These are phyloP conservation scores for Ceratobasidium sp. DNA, from an alignment of 1,284 basidiomycete species.

Conservation along the genomic window DNA sequence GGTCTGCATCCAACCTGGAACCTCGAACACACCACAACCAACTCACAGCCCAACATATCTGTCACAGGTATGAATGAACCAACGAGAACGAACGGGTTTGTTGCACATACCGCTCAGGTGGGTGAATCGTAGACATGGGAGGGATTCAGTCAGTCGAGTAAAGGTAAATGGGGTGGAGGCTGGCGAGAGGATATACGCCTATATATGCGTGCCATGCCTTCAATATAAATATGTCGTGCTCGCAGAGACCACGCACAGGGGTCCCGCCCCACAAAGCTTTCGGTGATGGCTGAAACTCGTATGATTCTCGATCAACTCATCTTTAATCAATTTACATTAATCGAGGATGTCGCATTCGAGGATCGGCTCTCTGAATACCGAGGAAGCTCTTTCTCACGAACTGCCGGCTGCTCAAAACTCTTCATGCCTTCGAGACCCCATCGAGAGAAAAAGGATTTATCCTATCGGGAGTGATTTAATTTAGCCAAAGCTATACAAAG, in stretches of 20 bases:
- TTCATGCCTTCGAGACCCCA: conserved; percentile 94
- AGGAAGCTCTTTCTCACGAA: conserved; percentile 64
- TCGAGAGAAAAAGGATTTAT: conserved; percentile 91
- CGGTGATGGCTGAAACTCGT: neutral
- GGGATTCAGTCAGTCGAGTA: neutral
- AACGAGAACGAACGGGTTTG: neutral
- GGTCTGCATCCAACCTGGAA: neutral
- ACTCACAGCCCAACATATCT: conserved; percentile 34
- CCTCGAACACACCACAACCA: neutral
- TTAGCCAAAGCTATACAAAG: conserved; percentile 21
- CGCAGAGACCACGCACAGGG: neutral
- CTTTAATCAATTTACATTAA: conserved; percentile 2
- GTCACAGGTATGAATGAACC: neutral
- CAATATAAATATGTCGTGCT: neutral
- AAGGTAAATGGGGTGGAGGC: neutral
- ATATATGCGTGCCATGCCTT: conserved; percentile 4
- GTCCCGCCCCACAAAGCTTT: neutral
- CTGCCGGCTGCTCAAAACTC: conserved; percentile 78
- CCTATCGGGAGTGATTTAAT: conserved; percentile 59
- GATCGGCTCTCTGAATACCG: conserved; percentile 23
- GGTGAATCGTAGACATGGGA: conserved; percentile 4
- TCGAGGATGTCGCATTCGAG: neutral
- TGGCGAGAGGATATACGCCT: neutral
- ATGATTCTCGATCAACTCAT: conserved; percentile 11
- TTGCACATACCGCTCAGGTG: conserved; percentile 6